These are phyloP conservation scores for Vaucheria bursata DNA, from an alignment of 352 stramenopile genomes.

Conservation along the genomic window DNA sequence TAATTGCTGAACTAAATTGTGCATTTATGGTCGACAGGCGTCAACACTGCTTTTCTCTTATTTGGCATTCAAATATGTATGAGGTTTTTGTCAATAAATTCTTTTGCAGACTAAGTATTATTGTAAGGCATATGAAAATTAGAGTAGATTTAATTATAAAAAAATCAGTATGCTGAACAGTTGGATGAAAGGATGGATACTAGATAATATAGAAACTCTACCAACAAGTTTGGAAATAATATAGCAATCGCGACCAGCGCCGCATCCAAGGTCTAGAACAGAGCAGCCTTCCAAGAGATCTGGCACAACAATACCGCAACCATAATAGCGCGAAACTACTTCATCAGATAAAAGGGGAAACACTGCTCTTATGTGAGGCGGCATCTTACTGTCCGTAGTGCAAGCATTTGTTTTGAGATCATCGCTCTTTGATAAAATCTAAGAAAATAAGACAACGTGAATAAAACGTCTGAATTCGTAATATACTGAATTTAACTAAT, in stretches of 20 bases:
- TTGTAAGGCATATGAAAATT: too few species aligned
- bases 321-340: constrained; percentile 49
- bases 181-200: constrained; percentile 1
- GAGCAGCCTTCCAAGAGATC: constrained; percentile 47
- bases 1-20: too few species aligned
- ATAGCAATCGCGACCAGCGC: constrained; percentile 74
- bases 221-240: constrained; percentile 55
- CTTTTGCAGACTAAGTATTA: too few species aligned
- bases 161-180: constrained; percentile 66
- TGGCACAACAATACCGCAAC: constrained; percentile 46
- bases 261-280: constrained; percentile 75
- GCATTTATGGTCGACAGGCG: too few species aligned
- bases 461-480: too few species aligned
- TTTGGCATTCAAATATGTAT: too few species aligned
- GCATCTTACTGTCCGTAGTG: constrained; percentile 45
- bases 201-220: too few species aligned
- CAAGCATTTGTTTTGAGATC: constrained; percentile 47
- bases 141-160: too few species aligned
- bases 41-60: too few species aligned
- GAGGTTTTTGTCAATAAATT: too few species aligned
- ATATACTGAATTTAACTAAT: too few species aligned
- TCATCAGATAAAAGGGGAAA: constrained; percentile 42
- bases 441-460: too few species aligned
- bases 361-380: constrained; percentile 18
- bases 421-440: constrained; percentile 39